Evolutionary conservation across 2,329 filamentous ascomycete species (phyloP).

Genomic region (Aspergillus vadensis): DNA sequence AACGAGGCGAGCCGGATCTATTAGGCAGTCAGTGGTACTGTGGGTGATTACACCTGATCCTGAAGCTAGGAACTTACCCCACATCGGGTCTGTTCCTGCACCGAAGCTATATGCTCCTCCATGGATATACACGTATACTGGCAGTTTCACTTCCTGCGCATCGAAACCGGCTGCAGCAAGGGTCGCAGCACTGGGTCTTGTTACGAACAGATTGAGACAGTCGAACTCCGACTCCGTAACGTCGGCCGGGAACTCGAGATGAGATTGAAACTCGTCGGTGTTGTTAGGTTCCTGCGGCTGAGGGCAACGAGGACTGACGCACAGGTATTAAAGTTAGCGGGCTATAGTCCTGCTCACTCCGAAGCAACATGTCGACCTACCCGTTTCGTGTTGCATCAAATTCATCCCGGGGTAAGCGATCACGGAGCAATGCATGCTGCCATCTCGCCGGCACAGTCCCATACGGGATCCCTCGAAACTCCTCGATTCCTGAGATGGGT

Average conservation of each 20-base stretch:
- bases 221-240: not conserved
- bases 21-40: not conserved
- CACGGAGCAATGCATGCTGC: slow-evolving; percentile 6
- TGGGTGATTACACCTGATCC: no score
- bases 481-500: slow-evolving; percentile 1
- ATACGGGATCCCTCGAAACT: slow-evolving; percentile 6
- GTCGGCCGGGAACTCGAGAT: not conserved
- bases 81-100: slow-evolving; percentile 4
- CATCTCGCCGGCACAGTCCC: slow-evolving; percentile 3
- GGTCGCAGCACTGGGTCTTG: not conserved
- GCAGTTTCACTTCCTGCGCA: not conserved
- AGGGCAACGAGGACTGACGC: not conserved
- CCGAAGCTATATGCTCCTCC: slow-evolving; percentile 6
- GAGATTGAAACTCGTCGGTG: not conserved
- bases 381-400: slow-evolving; percentile 1
- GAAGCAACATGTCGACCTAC: not conserved
- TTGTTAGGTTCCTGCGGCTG: slow-evolving; percentile 8
- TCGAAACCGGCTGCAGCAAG: not conserved
- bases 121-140: slow-evolving; percentile 6
- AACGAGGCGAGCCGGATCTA: slow-evolving; percentile 4
- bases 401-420: not conserved
- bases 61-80: not conserved
- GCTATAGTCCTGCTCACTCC: no score
- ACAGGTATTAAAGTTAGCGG: not conserved
- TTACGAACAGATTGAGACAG: slow-evolving; percentile 6